Percentiles rank a stretch among this genome's conserved stretches.
phyloP scores from a whole-genome alignment of 2,329 filamentous ascomycete genomes.

The Scortechinia acanthostroma region DNA sequence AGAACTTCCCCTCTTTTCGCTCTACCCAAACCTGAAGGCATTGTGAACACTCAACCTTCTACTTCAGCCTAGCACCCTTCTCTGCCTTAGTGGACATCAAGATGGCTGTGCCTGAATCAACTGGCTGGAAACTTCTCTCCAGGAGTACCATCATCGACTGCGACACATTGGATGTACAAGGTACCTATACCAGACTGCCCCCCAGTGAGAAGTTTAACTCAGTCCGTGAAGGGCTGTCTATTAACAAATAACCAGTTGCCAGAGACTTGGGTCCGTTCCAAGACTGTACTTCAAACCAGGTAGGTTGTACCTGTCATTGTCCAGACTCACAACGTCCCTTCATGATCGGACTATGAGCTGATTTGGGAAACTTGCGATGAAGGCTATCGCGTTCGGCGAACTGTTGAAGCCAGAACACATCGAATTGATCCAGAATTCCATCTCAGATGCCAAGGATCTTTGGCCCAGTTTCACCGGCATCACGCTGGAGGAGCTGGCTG shows the following conservation, averaged over 20 bases:
- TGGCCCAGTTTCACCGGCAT: conserved; percentile 20
- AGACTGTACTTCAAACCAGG: conserved; percentile 47
- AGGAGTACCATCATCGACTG: conserved; percentile 36
- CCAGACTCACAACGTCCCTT: neutral
- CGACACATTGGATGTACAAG: conserved; percentile 39
- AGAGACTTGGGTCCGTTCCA: conserved; percentile 35
- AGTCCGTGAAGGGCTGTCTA: too few species aligned
- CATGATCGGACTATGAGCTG: conserved; percentile 3
- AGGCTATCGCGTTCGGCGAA: conserved; percentile 41
- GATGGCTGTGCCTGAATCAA: too few species aligned
- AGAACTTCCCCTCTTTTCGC: too few species aligned
- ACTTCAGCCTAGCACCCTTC: too few species aligned
- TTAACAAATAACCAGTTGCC: conserved; percentile 23
- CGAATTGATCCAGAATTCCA: conserved; percentile 23
- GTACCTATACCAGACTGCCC: conserved; percentile 14
- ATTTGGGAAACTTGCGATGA: neutral
- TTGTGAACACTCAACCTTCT: too few species aligned
- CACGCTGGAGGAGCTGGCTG: conserved; percentile 35
- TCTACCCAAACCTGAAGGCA: too few species aligned
- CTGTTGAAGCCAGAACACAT: conserved; percentile 29
- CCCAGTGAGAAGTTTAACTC: neutral
- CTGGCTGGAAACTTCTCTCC: too few species aligned
- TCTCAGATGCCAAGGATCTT: conserved; percentile 19
- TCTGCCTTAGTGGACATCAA: too few species aligned
- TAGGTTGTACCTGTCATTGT: conserved; percentile 9